Conservation (phyloP, 495 filamentous ascomycete genomes). For the Pyrenopolyporus hunteri region DNA sequence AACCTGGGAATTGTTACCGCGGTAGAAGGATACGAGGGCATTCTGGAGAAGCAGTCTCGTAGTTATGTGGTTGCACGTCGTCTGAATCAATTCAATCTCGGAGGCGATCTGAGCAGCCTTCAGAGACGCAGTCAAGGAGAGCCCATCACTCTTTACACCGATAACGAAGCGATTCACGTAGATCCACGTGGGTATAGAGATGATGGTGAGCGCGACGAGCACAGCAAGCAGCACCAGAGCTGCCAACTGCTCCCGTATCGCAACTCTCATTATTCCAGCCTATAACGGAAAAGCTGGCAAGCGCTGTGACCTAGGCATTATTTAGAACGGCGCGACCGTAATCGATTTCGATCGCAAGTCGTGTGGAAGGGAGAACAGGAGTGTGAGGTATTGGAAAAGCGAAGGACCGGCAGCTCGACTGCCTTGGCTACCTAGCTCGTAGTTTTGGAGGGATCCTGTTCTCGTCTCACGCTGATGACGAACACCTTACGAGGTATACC, state of each 20-base stretch:
- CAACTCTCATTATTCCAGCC: slow-evolving; percentile 72
- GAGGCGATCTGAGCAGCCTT: slow-evolving; percentile 82
- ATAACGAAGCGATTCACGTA: slow-evolving; percentile 78
- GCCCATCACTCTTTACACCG: slow-evolving; percentile 60
- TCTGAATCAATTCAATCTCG: slow-evolving; percentile 74
- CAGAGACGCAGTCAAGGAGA: slow-evolving; percentile 80
- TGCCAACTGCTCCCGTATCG: slow-evolving; percentile 82
- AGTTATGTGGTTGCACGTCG: slow-evolving; percentile 67
- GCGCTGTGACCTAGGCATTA: slow-evolving; percentile 31
- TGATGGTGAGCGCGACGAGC: slow-evolving; percentile 65
- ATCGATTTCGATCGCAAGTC: slow-evolving; percentile 21
- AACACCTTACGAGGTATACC: too few species aligned
- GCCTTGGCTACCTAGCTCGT: too few species aligned
- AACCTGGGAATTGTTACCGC: slow-evolving; percentile 51
- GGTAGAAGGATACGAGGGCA: slow-evolving; percentile 66
- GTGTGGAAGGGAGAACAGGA: not conserved
- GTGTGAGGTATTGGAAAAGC: too few species aligned
- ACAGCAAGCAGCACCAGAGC: slow-evolving; percentile 74
- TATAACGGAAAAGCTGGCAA: slow-evolving; percentile 41
- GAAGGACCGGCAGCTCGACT: too few species aligned
- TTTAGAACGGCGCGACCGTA: not conserved
- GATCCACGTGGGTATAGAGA: slow-evolving; percentile 64
- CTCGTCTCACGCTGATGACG: too few species aligned
- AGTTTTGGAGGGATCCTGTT: too few species aligned
- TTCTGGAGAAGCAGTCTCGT: slow-evolving; percentile 72